Conservation (phyloP, 176 grass and related monocot species). For the Triticum urartu region DNA sequence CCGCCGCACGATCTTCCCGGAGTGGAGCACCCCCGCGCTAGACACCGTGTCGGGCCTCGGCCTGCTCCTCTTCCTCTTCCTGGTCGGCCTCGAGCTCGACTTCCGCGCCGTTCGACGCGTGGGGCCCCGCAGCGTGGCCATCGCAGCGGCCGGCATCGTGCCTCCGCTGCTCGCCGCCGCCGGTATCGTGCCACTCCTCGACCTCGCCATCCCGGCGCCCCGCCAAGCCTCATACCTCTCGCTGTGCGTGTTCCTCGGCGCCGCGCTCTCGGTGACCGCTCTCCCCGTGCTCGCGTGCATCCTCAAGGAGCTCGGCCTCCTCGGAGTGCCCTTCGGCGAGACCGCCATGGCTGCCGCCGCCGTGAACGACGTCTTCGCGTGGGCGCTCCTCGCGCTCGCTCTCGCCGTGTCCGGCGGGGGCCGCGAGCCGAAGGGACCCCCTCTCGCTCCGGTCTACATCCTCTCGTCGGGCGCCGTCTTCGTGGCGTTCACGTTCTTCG, state of each 20-base stretch:
- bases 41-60: constrained; percentile 75
- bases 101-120: constrained; percentile 51
- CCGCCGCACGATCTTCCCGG: constrained; percentile 57
- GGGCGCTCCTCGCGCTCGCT: constrained; percentile 69
- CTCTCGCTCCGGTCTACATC: constrained; percentile 33
- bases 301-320: constrained; percentile 76
- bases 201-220: constrained; percentile 35
- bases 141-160: constrained; percentile 67
- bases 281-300: constrained; percentile 91
- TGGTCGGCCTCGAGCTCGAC: constrained; percentile 79
- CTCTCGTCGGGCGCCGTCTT: constrained; percentile 45
- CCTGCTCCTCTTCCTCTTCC: constrained; percentile 77
- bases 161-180: constrained; percentile 58
- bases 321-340: constrained; percentile 59
- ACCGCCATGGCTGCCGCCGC: constrained; percentile 76
- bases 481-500: constrained; percentile 33
- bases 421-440: not conserved
- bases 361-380: constrained; percentile 69
- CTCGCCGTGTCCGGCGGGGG: constrained; percentile 58
- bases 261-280: constrained; percentile 76
- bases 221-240: constrained; percentile 30
- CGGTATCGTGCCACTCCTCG: constrained; percentile 57
- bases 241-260: constrained; percentile 73
- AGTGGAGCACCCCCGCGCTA: constrained; percentile 69
- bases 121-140: constrained; percentile 60